Percentiles rank a stretch among this genome's conserved stretches.
Evolutionary conservation across 2,329 filamentous ascomycete species (phyloP).

Genomic region (Bertia moriformis): DNA sequence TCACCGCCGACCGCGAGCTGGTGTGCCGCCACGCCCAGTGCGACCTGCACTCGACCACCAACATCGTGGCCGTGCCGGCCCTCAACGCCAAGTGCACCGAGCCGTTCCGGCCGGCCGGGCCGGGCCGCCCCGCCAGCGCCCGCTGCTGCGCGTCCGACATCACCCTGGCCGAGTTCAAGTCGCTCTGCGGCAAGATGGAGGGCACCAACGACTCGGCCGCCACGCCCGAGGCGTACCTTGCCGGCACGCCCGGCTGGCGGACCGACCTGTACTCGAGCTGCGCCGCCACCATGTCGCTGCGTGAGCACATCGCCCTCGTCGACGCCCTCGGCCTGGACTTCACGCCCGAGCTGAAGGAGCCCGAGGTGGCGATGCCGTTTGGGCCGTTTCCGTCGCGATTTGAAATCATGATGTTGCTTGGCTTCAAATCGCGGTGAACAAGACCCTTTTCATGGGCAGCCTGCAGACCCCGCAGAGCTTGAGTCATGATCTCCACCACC

Average conservation of each 20-base stretch:
- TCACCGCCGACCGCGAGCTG: slow-evolving; percentile 49
- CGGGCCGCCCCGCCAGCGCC: slow-evolving; percentile 36
- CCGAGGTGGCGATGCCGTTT: slow-evolving; percentile 58
- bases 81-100: slow-evolving; percentile 48
- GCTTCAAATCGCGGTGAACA: slow-evolving; percentile 1
- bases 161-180: slow-evolving; percentile 51
- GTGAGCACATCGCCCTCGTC: slow-evolving; percentile 46
- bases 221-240: slow-evolving; percentile 39
- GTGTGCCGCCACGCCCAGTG: slow-evolving; percentile 56
- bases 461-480: neutral
- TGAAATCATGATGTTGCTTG: neutral
- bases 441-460: neutral
- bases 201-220: slow-evolving; percentile 41
- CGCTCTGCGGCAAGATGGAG: slow-evolving; percentile 60
- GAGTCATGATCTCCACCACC: neutral
- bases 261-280: slow-evolving; percentile 54
- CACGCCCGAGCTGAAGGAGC: slow-evolving; percentile 55
- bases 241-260: slow-evolving; percentile 43
- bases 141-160: slow-evolving; percentile 62
- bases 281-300: slow-evolving; percentile 43
- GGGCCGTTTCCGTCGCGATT: slow-evolving; percentile 12
- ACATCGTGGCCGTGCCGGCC: slow-evolving; percentile 46
- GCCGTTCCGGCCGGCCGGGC: slow-evolving; percentile 41
- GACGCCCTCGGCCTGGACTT: slow-evolving; percentile 44
- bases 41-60: slow-evolving; percentile 54